Evolutionary conservation across 148 eudicot species (phyloP).

Genomic region (Bassia scoparia): DNA sequence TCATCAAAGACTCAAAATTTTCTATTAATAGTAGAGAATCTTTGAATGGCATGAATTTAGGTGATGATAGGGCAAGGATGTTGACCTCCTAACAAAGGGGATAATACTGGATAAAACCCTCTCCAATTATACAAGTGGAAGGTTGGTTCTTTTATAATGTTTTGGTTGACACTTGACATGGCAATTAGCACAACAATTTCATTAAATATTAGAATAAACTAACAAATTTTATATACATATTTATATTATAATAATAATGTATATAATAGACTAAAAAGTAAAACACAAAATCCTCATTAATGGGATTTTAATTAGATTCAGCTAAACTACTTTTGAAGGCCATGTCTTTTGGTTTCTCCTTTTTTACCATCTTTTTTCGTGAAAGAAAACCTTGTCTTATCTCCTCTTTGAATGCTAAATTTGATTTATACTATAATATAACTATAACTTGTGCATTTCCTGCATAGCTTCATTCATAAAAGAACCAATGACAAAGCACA

Average conservation of each 20-base stretch:
- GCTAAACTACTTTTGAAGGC: constrained; percentile 17
- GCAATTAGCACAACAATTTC: constrained; percentile 23
- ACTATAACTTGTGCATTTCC: background rate
- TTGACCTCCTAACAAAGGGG: constrained; percentile 68
- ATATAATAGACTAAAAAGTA: constrained; percentile 6
- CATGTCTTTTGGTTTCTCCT: constrained; percentile 24
- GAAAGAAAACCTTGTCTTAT: constrained; percentile 26
- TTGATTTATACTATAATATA: background rate
- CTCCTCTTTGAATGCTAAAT: background rate
- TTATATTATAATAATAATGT: too few relatives aligned
- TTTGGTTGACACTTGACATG: constrained; percentile 47
- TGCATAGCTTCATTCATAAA: constrained; percentile 7
- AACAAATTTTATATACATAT: too few relatives aligned
- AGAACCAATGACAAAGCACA: constrained; percentile 53
- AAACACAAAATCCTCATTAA: constrained; percentile 18
- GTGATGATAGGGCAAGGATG: constrained; percentile 76
- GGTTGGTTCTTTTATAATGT: constrained; percentile 26
- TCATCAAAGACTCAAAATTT: constrained; percentile 22
- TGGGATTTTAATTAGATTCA: constrained; percentile 12
- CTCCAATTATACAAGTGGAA: constrained; percentile 34
- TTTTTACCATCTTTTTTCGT: constrained; percentile 22
- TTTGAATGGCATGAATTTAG: constrained; percentile 53
- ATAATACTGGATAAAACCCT: constrained; percentile 66
- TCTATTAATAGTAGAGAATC: constrained; percentile 56
- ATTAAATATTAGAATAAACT: too few relatives aligned